phyloP scores from a whole-genome alignment of 2,329 filamentous ascomycete genomes.

The Aotearoamyces nothofagi region DNA sequence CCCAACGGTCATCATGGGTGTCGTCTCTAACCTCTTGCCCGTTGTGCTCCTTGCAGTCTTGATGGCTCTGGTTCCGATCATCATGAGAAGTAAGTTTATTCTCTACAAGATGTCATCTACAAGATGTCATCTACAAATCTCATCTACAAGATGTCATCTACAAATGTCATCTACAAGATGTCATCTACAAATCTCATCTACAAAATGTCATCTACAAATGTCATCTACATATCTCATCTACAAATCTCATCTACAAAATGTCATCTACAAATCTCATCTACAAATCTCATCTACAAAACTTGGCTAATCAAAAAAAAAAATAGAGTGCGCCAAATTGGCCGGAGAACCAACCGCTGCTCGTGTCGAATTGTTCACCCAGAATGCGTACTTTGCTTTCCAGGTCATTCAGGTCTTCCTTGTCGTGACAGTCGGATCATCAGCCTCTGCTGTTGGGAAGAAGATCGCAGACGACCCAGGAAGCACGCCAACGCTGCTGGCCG shows the following conservation, averaged over 20 bases:
- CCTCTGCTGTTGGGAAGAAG: constrained; percentile 48
- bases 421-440: constrained; percentile 68
- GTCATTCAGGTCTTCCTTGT: constrained; percentile 87
- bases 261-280: no score
- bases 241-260: no score
- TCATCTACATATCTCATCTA: no score
- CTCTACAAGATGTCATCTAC: no score
- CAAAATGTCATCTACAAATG: no score
- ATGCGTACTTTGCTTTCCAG: constrained; percentile 82
- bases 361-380: constrained; percentile 80
- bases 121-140: no score
- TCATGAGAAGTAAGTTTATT: constrained; percentile 58
- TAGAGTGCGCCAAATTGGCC: constrained; percentile 62
- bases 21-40: constrained; percentile 75
- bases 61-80: constrained; percentile 71
- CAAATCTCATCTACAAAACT: no score
- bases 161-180: no score
- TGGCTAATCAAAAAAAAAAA: no score
- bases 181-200: no score
- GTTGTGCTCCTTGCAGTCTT: constrained; percentile 64
- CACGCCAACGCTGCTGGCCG: constrained; percentile 50
- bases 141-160: no score
- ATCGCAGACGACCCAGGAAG: constrained; percentile 47
- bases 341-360: constrained; percentile 68
- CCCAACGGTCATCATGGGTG: constrained; percentile 57